These are phyloP conservation scores for Aspergillus flavus DNA, from an alignment of 2,329 filamentous ascomycete species.

Conservation along the genomic window DNA sequence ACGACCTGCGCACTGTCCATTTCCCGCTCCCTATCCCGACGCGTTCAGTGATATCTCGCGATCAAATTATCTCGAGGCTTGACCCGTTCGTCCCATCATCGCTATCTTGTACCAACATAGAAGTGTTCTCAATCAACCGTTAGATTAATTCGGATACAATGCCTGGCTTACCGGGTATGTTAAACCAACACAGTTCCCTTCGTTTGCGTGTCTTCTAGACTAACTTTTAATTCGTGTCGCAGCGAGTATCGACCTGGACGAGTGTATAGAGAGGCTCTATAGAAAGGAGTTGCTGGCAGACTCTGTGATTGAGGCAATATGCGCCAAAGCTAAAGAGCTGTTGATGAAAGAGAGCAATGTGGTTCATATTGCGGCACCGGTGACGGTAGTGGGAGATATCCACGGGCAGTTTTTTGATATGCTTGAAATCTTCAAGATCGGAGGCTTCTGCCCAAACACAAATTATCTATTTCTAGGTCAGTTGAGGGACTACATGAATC, in stretches of 20 bases:
- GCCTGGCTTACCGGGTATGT: constrained; percentile 50
- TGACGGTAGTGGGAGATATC: constrained; percentile 97
- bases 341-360: constrained; percentile 99
- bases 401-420: constrained; percentile 99
- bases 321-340: constrained; percentile 97
- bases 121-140: background rate
- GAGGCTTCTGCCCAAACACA: constrained; percentile 94
- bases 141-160: constrained; percentile 32
- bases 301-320: constrained; percentile 98
- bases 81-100: constrained; percentile 1
- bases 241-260: constrained; percentile 97
- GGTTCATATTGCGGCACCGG: constrained; percentile 90
- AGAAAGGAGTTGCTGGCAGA: constrained; percentile 96
- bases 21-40: constrained; percentile 3
- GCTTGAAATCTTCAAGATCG: constrained; percentile 98
- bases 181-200: background rate
- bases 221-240: constrained; percentile 18
- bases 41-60: constrained; percentile 7
- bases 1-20: constrained; percentile 15
- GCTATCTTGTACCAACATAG: constrained; percentile 14
- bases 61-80: background rate
- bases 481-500: constrained; percentile 11
- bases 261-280: constrained; percentile 96
- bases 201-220: background rate
- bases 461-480: constrained; percentile 96